Evolutionary conservation across 352 stramenopile genomes (phyloP).

Genomic region (Globisporangium takayamanum): DNA sequence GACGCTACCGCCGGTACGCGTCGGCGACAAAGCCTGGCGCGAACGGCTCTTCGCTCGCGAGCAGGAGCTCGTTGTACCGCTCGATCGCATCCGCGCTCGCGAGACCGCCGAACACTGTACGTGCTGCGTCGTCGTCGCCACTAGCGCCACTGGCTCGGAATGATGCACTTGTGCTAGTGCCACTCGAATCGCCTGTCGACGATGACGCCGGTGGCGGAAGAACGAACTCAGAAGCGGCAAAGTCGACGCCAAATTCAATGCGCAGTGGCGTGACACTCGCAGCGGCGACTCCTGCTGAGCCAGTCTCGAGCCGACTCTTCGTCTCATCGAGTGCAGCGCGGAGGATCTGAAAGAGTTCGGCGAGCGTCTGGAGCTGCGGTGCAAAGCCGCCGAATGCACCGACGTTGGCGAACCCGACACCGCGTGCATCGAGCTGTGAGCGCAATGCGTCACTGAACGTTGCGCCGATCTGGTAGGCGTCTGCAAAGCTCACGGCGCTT

Average conservation of each 20-base stretch:
- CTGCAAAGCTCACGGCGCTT: conserved; percentile 47
- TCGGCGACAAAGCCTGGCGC: conserved; percentile 40
- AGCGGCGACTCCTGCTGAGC: conserved; percentile 12
- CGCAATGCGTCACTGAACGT: conserved; percentile 38
- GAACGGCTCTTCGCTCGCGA: conserved; percentile 30
- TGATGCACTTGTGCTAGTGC: background rate
- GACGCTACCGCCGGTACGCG: conserved; percentile 18
- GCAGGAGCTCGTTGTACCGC: conserved; percentile 53
- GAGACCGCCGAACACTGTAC: conserved; percentile 39
- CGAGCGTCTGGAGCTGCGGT: conserved; percentile 48
- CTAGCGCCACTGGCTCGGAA: background rate
- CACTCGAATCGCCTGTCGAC: background rate
- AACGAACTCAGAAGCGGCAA: conserved; percentile 55
- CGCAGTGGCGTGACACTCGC: conserved; percentile 33
- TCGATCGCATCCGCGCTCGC: conserved; percentile 30
- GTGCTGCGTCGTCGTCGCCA: conserved; percentile 8
- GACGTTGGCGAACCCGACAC: conserved; percentile 53
- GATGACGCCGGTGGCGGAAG: conserved; percentile 8
- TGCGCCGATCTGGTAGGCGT: conserved; percentile 50
- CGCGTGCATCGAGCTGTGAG: conserved; percentile 38
- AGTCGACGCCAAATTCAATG: conserved; percentile 56
- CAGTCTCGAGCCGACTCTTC: conserved; percentile 24
- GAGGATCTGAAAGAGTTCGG: conserved; percentile 55
- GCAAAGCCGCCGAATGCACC: conserved; percentile 56
- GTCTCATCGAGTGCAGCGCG: conserved; percentile 42